Evolutionary conservation across 345 rosid species (phyloP), one percentile per base, ranked within the genome.

Genomic region (Ricinus communis): DNA sequence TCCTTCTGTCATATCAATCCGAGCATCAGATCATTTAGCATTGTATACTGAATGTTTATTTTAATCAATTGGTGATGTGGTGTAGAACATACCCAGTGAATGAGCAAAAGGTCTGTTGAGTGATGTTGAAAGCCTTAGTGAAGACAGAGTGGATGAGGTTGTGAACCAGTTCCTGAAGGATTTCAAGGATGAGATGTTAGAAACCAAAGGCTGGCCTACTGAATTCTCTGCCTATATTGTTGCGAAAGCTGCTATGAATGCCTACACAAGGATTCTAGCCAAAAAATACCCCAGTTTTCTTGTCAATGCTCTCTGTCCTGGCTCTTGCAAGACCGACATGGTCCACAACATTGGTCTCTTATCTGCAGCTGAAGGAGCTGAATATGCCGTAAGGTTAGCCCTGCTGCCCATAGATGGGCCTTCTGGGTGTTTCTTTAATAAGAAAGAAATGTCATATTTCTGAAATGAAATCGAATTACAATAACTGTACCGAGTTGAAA

Each of bases 181-280:
- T 45, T 43, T 64, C 8, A 45, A 64, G 68, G 33, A 64, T 6
- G 68, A 16, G 24, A 14, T 22, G 21, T 1, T 64, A 8, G 68
- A 64, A 64, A 43, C 68, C 36, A 64, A 64, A 46, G 53, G 53
- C 18, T 64, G 68, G 68, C 53, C 68, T 15, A 1, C 36, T 25
- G 12, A 21, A 9, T 13, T 64, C 5, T 27, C 68, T 11, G 53
- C 68, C 1, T 64, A 64, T 16, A 47, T 1, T 5, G 38, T 64
- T 28, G 46, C 68, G 5, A 60, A 60, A 16, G 45, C 65, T 3
- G 62, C 79, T 19, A 2, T 77, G 68, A 82, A 71, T 15, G 80
- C 82, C 33, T 78, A 77, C 71, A 80, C 85, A 0, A 76, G 81
- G 73, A 47, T 85, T 57, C 64, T 82, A 16, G 82, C 85, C 22